Evolutionary conservation across 2,329 filamentous ascomycete species (phyloP).

Genomic region (Aspergillus calidoustus): DNA sequence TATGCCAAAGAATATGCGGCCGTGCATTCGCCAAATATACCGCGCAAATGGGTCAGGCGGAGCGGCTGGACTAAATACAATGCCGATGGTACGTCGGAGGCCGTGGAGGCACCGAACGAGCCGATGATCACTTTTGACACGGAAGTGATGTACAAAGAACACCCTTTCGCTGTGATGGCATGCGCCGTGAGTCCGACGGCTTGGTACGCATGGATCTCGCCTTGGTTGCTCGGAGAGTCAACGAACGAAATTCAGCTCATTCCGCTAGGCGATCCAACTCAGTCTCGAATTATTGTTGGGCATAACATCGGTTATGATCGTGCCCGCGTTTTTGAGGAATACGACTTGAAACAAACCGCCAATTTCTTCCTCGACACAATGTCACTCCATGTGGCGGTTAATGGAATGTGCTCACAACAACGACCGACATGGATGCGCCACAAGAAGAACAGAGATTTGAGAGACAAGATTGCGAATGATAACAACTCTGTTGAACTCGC

Average conservation of each 20-base stretch:
- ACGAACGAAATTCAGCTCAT: conserved; percentile 79
- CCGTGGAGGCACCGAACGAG: conserved; percentile 77
- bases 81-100: conserved; percentile 71
- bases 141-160: conserved; percentile 95
- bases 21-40: conserved; percentile 62
- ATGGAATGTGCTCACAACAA: conserved; percentile 98
- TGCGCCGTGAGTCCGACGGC: conserved; percentile 86
- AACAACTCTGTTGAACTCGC: conserved; percentile 73
- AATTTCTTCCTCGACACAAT: conserved; percentile 96
- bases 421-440: conserved; percentile 97
- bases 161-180: conserved; percentile 92
- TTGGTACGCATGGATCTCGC: conserved; percentile 98
- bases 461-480: conserved; percentile 76
- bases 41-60: conserved; percentile 72
- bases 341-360: conserved; percentile 77
- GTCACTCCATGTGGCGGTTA: conserved; percentile 96
- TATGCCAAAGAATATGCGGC: conserved; percentile 75
- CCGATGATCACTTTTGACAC: conserved; percentile 89
- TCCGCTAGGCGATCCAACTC: conserved; percentile 76
- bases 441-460: conserved; percentile 82
- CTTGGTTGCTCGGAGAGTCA: conserved; percentile 87
- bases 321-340: conserved; percentile 86
- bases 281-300: conserved; percentile 79
- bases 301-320: conserved; percentile 97
- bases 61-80: conserved; percentile 97